Evolutionary conservation across 108 stramenopile species (phyloP).

Genomic region (Cyclotella baltica): DNA sequence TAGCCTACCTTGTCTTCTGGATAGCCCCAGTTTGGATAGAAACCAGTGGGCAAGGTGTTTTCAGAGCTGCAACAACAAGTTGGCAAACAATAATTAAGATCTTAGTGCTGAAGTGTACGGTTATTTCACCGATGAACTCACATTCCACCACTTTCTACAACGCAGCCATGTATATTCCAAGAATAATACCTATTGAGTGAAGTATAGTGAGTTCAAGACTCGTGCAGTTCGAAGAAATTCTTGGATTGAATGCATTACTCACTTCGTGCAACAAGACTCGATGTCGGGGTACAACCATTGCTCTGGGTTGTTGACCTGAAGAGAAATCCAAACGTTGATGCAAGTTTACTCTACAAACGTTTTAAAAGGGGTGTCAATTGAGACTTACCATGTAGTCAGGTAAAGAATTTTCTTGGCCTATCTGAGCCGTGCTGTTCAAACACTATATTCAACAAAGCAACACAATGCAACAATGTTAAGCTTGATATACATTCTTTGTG

Average conservation of each 20-base stretch:
- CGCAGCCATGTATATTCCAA: not conserved
- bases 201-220: not conserved
- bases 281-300: not conserved
- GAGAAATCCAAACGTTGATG: too few species aligned
- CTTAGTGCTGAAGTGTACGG: too few species aligned
- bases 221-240: not conserved
- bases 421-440: constrained; percentile 7
- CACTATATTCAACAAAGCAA: not conserved
- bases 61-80: too few species aligned
- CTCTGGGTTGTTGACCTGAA: not conserved
- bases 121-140: too few species aligned
- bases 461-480: too few species aligned
- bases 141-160: constrained; percentile 11
- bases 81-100: not conserved
- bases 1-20: not conserved
- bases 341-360: too few species aligned
- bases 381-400: constrained; percentile 4
- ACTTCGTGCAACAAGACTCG: not conserved
- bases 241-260: too few species aligned
- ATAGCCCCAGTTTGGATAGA: not conserved
- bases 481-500: too few species aligned
- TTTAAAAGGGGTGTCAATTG: too few species aligned
- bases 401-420: constrained; percentile 4
- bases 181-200: constrained; percentile 7
- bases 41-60: too few species aligned